Evolutionary conservation across 106 monocot species (phyloP), one percentile per base, ranked within the genome.

Genomic region (Narthecium ossifragum): DNA sequence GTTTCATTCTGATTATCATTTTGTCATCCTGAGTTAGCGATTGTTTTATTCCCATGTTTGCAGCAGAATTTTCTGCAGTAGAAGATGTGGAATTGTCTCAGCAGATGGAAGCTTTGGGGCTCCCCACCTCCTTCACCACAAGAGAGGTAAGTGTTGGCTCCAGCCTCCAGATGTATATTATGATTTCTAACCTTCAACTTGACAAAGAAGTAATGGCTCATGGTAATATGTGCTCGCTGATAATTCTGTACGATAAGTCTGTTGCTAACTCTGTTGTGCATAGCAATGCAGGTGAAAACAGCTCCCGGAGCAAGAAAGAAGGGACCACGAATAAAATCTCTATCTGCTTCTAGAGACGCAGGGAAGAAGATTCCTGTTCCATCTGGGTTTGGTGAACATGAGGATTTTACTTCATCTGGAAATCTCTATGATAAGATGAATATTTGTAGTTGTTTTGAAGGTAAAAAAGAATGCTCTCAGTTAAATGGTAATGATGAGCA

Each of bases 21-120:
- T n/a, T n/a, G n/a, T n/a, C n/a, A n/a, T n/a, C n/a, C n/a, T n/a
- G n/a, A n/a, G n/a, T n/a, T n/a, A n/a, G n/a, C n/a, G n/a, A n/a
- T n/a, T n/a, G n/a, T n/a, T n/a, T n/a, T n/a, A n/a, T n/a, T n/a
- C n/a, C n/a, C n/a, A n/a, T n/a, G n/a, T n/a, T n/a, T n/a, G n/a
- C n/a, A 23, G 29, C 60, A 74, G 78, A 55, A 31, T 36, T 51
- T 70, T 29, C 20, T 32, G 60, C 33, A 26, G 23, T 50, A 24
- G 73, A 85, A 70, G 92, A 92, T 60, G 13, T 71, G 37, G 80
- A 78, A 71, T 60, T 84, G 62, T 69, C 67, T 53, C 32, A 67
- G 15, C 46, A 81, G 57, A 84, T 92, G 92, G 67, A 75, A 71
- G 78, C 78, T 53, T 61, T 88, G 70, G 92, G 88, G 8, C 87